These are phyloP conservation scores for Dimargaris xerosporica DNA, from an alignment of 192 early-diverging fungal species.

Conservation along the genomic window DNA sequence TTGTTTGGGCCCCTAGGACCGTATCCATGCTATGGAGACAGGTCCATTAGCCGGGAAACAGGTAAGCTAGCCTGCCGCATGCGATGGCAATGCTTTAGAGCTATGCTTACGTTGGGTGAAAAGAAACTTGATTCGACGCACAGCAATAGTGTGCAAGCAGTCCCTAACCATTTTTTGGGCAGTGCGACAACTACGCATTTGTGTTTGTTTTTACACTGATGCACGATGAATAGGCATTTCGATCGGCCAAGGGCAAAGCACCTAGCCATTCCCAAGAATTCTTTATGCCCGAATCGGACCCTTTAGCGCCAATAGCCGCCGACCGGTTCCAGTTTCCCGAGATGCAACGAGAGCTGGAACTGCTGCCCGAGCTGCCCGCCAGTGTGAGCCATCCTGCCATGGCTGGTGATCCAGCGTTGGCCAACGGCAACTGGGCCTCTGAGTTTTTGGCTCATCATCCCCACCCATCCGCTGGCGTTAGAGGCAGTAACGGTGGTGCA, in stretches of 20 bases:
- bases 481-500: slow-evolving; percentile 12
- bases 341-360: slow-evolving; percentile 50
- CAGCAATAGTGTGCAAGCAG: too few species aligned
- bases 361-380: slow-evolving; percentile 21
- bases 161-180: too few species aligned
- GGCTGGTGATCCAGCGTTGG: neutral
- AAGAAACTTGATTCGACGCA: too few species aligned
- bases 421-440: slow-evolving; percentile 43
- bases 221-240: slow-evolving; percentile 19
- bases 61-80: too few species aligned
- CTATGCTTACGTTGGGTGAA: too few species aligned
- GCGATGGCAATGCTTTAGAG: too few species aligned
- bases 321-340: slow-evolving; percentile 53
- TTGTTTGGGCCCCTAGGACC: too few species aligned
- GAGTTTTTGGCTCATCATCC: slow-evolving; percentile 52
- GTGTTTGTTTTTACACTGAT: too few species aligned
- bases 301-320: slow-evolving; percentile 9
- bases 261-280: slow-evolving; percentile 25
- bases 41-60: too few species aligned
- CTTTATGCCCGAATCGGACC: slow-evolving; percentile 18
- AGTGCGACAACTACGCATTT: too few species aligned
- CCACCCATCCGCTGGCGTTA: neutral
- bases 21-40: too few species aligned
- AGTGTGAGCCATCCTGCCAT: slow-evolving; percentile 4
- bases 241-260: slow-evolving; percentile 17